Evolutionary conservation across 768 basidiomycete species (phyloP).

Genomic region (Kwoniella sp.): DNA sequence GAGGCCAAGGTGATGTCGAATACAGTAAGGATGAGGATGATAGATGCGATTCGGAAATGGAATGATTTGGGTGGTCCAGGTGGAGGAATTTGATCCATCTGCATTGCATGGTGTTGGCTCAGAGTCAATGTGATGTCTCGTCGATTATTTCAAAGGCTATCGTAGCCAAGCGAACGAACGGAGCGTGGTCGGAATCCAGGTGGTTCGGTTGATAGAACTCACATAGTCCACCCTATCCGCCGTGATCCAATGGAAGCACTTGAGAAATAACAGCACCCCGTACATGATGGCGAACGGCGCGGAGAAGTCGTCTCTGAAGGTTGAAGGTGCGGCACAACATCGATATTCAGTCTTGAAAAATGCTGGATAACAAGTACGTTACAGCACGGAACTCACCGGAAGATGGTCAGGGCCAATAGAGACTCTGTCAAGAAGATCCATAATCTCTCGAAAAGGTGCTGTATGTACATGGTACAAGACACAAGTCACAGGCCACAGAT

Average conservation of each 20-base stretch:
- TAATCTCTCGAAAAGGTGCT: constrained; percentile 92
- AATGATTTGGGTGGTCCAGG: constrained; percentile 80
- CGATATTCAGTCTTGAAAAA: too few relatives aligned
- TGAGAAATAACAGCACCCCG: constrained; percentile 87
- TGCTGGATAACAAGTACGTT: background rate
- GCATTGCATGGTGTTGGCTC: too few relatives aligned
- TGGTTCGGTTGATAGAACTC: too few relatives aligned
- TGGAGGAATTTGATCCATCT: constrained; percentile 98
- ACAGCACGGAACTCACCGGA: constrained; percentile 59
- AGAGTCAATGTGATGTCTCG: too few relatives aligned
- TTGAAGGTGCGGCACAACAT: constrained; percentile 5
- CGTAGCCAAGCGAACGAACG: too few relatives aligned
- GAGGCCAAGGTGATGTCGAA: constrained; percentile 76
- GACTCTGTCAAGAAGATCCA: constrained; percentile 99
- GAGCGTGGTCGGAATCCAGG: too few relatives aligned
- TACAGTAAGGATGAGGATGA: constrained; percentile 74
- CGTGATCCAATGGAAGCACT: constrained; percentile 97
- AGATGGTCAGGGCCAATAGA: constrained; percentile 92
- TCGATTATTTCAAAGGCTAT: too few relatives aligned
- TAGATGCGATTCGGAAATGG: constrained; percentile 75
- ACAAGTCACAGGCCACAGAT: too few relatives aligned
- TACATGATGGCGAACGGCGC: constrained; percentile 81
- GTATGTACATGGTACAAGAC: constrained; percentile 8
- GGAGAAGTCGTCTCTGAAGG: constrained; percentile 52
- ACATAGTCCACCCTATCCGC: constrained; percentile 96